Conservation (phyloP, 2,329 filamentous ascomycete genomes). For the Aureobasidium sp. region DNA sequence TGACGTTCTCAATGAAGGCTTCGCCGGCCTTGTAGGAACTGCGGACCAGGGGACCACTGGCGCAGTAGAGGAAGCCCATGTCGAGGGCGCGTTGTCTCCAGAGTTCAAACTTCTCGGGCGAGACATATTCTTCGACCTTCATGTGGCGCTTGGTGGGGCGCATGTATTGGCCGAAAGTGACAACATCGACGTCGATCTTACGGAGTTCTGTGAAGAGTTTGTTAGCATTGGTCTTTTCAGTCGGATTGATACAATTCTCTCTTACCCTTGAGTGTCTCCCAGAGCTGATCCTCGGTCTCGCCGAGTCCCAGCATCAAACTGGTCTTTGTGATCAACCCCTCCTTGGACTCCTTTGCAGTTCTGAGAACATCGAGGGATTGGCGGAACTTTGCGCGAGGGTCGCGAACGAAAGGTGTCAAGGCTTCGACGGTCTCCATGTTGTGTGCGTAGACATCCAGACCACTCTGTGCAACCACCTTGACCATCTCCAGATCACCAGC, state of each 20-base stretch:
- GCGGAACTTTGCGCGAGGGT: constrained; percentile 80
- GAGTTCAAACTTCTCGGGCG: constrained; percentile 80
- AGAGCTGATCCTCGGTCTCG: constrained; percentile 84
- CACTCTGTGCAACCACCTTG: constrained; percentile 70
- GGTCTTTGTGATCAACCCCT: constrained; percentile 91
- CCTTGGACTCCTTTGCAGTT: constrained; percentile 68
- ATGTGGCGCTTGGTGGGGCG: constrained; percentile 96
- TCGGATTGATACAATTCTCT: too few relatives aligned
- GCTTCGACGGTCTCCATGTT: constrained; percentile 94
- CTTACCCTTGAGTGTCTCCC: constrained; percentile 63
- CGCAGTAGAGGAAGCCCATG: constrained; percentile 94
- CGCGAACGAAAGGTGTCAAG: constrained; percentile 80
- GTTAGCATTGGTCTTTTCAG: background rate
- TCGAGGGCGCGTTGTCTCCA: constrained; percentile 87
- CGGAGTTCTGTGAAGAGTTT: constrained; percentile 55
- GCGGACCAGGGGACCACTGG: constrained; percentile 82
- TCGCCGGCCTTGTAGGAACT: constrained; percentile 98
- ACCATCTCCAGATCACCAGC: constrained; percentile 81
- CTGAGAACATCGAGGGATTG: constrained; percentile 74
- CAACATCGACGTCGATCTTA: constrained; percentile 75
- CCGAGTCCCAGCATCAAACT: constrained; percentile 94
- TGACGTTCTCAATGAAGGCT: constrained; percentile 96
- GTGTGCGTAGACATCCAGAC: constrained; percentile 92
- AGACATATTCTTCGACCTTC: constrained; percentile 92
- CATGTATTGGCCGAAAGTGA: constrained; percentile 99